Percentiles rank a stretch among this genome's conserved stretches.
Evolutionary conservation across 1,284 basidiomycete species (phyloP).

Genomic region (Singerocomus inundabilis): DNA sequence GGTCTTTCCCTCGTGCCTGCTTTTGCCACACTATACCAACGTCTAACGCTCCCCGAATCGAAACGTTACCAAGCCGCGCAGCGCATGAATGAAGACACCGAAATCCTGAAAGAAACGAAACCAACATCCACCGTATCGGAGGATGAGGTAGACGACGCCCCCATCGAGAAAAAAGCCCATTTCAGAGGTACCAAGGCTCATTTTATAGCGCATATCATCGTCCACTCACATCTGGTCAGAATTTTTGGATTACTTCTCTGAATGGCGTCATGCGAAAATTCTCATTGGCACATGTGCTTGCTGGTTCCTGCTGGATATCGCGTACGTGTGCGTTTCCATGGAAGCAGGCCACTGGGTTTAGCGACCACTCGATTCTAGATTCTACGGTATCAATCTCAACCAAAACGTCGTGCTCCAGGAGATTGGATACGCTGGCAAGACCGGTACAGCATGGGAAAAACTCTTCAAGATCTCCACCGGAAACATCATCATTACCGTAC

Average conservation of each 20-base stretch:
- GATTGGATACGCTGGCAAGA: conserved; percentile 61
- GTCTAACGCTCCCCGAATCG: conserved; percentile 72
- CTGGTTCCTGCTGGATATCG: conserved; percentile 59
- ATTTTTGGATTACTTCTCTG: conserved; percentile 50
- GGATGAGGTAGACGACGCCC: background rate
- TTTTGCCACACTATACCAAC: conserved; percentile 65
- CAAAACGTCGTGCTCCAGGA: conserved; percentile 69
- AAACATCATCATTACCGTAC: conserved; percentile 66
- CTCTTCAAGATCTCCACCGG: conserved; percentile 65
- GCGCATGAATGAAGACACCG: conserved; percentile 31
- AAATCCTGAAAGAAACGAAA: conserved; percentile 37
- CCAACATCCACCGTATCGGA: conserved; percentile 1
- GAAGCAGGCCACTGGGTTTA: background rate
- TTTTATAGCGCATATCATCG: background rate
- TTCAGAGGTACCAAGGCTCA: conserved; percentile 33
- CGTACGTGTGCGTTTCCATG: conserved; percentile 32
- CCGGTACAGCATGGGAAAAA: conserved; percentile 58
- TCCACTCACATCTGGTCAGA: conserved; percentile 30
- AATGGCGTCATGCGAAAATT: conserved; percentile 56
- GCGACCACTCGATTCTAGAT: conserved; percentile 36
- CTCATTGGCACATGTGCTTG: conserved; percentile 51
- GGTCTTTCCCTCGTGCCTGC: conserved; percentile 57
- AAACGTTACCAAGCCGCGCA: conserved; percentile 51
- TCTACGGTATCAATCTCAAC: conserved; percentile 80
- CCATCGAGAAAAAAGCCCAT: conserved; percentile 37